Percentiles rank a stretch among this genome's conserved stretches.
These are phyloP conservation scores for Metschnikowia proteae DNA, from an alignment of 805 yeast genomes.

Conservation along the genomic window DNA sequence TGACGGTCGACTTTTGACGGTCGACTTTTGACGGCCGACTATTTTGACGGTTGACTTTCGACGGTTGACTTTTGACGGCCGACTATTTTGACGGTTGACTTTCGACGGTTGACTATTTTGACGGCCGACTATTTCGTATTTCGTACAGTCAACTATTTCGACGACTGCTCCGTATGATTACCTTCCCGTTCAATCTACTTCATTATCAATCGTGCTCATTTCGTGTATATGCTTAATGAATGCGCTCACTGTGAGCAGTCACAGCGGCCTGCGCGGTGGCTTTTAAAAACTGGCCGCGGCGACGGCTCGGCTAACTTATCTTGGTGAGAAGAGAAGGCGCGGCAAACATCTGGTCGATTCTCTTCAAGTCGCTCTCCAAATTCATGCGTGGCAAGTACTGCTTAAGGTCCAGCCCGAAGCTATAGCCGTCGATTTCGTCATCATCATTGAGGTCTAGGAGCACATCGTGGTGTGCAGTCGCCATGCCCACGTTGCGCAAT, in stretches of 20 bases:
- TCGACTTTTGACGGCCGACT: too few relatives aligned
- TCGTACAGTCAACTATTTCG: too few relatives aligned
- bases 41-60: too few relatives aligned
- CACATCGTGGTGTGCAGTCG: background rate
- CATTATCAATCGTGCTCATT: background rate
- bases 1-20: too few relatives aligned
- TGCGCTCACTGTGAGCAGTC: background rate
- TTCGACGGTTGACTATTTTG: too few relatives aligned
- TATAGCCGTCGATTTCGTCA: conserved; percentile 13
- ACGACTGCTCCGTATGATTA: too few relatives aligned
- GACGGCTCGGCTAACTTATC: background rate
- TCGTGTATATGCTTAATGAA: background rate
- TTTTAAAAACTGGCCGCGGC: background rate
- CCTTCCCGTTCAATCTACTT: background rate
- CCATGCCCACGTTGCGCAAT: background rate
- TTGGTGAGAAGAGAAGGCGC: conserved; percentile 3
- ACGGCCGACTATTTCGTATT: too few relatives aligned
- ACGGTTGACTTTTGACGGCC: too few relatives aligned
- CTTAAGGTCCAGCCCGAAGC: conserved; percentile 15
- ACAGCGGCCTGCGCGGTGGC: background rate
- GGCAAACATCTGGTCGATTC: conserved; percentile 15
- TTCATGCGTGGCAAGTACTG: conserved; percentile 13
- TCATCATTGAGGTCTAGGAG: conserved; percentile 13
- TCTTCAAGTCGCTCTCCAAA: conserved; percentile 16
- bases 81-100: too few relatives aligned